Conservation (phyloP, 2,329 filamentous ascomycete genomes). For the Escovopsis sp. region DNA sequence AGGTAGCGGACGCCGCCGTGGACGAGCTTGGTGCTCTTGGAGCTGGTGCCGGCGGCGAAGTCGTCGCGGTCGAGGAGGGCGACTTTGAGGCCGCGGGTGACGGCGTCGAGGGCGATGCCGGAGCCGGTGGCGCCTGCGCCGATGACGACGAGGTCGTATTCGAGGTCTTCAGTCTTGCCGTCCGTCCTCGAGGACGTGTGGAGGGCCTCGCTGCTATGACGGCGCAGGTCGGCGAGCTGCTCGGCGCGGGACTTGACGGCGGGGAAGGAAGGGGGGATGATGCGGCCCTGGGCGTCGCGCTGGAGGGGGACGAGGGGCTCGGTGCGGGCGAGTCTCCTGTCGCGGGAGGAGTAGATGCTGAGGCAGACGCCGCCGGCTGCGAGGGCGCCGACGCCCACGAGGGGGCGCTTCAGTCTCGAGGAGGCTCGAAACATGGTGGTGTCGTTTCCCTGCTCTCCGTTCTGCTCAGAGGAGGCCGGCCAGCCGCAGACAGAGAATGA, state of each 20-base stretch:
- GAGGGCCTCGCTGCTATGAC: slow-evolving; percentile 18
- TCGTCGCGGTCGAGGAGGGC: slow-evolving; percentile 72
- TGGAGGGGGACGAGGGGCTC: slow-evolving; percentile 18
- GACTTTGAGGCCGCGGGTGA: slow-evolving; percentile 63
- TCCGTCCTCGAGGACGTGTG: slow-evolving; percentile 23
- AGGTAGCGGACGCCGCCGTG: slow-evolving; percentile 75
- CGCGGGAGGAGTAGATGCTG: slow-evolving; percentile 15
- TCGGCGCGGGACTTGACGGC: slow-evolving; percentile 19
- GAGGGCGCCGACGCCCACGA: slow-evolving; percentile 16
- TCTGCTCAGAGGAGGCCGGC: no score
- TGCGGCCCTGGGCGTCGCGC: slow-evolving; percentile 21
- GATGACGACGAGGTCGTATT: slow-evolving; percentile 66
- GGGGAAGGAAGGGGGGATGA: slow-evolving; percentile 23
- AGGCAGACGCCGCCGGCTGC: slow-evolving; percentile 16
- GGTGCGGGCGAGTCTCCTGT: slow-evolving; percentile 16
- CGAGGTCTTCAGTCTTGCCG: no score
- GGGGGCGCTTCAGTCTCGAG: slow-evolving; percentile 19
- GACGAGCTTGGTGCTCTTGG: slow-evolving; percentile 77
- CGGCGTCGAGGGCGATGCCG: slow-evolving; percentile 68
- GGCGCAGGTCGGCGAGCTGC: slow-evolving; percentile 25
- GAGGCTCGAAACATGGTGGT: slow-evolving; percentile 21
- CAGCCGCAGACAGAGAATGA: no score
- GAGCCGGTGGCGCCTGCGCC: slow-evolving; percentile 67
- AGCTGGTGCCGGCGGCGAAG: slow-evolving; percentile 68
- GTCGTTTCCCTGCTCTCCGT: no score